Evolutionary conservation across 2,329 filamentous ascomycete species (phyloP).

Genomic region (Sporothrix sp.): DNA sequence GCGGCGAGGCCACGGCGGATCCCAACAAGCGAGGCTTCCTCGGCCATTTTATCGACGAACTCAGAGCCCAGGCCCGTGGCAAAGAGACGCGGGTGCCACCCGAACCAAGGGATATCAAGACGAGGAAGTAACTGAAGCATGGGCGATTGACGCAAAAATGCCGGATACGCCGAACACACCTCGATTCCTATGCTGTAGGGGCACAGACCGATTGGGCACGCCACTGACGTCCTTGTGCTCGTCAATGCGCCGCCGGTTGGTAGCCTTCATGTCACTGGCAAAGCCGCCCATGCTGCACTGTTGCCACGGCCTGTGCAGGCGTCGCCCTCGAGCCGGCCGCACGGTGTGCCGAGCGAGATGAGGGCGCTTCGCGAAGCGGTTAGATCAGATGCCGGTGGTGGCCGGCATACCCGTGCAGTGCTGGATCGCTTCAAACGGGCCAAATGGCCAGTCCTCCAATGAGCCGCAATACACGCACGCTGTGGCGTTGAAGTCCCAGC

Average conservation of each 20-base stretch:
- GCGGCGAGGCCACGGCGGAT: constrained; percentile 42
- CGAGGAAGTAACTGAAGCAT: not conserved
- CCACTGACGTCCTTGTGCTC: constrained; percentile 21
- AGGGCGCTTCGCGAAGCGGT: constrained; percentile 26
- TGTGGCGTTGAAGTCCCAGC: constrained; percentile 29
- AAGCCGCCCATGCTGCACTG: constrained; percentile 16
- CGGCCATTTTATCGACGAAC: constrained; percentile 40
- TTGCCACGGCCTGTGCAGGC: constrained; percentile 21
- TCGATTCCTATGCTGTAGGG: too few relatives aligned
- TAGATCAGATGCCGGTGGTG: constrained; percentile 28
- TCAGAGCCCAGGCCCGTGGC: constrained; percentile 40
- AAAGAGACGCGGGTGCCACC: constrained; percentile 13
- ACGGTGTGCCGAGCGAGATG: constrained; percentile 22
- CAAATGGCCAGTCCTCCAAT: constrained; percentile 19
- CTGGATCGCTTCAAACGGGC: constrained; percentile 19
- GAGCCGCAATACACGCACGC: constrained; percentile 25
- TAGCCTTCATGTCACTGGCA: constrained; percentile 18
- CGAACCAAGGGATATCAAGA: not conserved
- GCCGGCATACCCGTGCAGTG: constrained; percentile 21
- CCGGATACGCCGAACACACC: constrained; percentile 19
- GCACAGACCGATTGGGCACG: constrained; percentile 24
- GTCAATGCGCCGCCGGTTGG: constrained; percentile 21
- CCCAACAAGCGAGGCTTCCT: constrained; percentile 30
- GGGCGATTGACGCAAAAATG: not conserved
- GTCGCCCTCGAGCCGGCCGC: constrained; percentile 18